A percentile compares a stretch with the other conserved stretches of the same genome.
These are phyloP conservation scores for Phytophthora multivora DNA, from an alignment of 352 stramenopile species.

Conservation along the genomic window DNA sequence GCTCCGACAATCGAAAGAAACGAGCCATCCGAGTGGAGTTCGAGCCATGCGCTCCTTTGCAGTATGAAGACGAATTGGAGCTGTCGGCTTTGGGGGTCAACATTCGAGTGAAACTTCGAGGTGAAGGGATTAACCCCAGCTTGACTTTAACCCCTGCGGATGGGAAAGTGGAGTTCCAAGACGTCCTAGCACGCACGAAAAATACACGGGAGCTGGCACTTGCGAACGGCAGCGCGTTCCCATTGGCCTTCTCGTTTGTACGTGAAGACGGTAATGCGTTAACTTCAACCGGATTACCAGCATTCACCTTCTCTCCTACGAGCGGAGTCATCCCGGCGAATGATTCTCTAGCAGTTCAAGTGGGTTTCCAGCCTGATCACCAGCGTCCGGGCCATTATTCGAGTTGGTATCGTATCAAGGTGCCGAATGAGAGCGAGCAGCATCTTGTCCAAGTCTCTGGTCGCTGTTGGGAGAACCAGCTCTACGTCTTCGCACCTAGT, in stretches of 20 bases:
- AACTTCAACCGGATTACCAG: constrained; percentile 35
- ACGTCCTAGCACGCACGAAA: constrained; percentile 64
- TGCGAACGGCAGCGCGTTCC: constrained; percentile 69
- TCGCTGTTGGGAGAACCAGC: constrained; percentile 79
- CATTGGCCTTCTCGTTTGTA: constrained; percentile 59
- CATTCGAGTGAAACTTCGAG: constrained; percentile 48
- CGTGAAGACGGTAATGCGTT: neutral
- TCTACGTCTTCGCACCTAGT: constrained; percentile 64
- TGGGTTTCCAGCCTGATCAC: constrained; percentile 67
- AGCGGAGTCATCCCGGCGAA: constrained; percentile 65
- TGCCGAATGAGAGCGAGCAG: constrained; percentile 76
- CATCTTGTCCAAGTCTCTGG: constrained; percentile 60
- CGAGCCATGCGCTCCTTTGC: constrained; percentile 46
- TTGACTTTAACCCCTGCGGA: constrained; percentile 68
- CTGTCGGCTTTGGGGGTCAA: constrained; percentile 35
- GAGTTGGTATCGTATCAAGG: constrained; percentile 60
- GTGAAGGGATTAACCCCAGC: constrained; percentile 82
- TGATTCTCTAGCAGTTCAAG: constrained; percentile 55
- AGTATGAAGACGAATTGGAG: constrained; percentile 79
- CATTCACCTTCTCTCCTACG: constrained; percentile 73
- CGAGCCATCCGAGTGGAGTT: constrained; percentile 69
- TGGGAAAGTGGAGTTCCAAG: constrained; percentile 66
- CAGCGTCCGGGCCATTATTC: constrained; percentile 63
- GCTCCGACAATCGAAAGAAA: constrained; percentile 20
- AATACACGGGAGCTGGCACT: constrained; percentile 54